Percentiles rank a stretch among this genome's conserved stretches.
Conservation (phyloP, 768 basidiomycete genomes). For the Mycena vitilis region DNA sequence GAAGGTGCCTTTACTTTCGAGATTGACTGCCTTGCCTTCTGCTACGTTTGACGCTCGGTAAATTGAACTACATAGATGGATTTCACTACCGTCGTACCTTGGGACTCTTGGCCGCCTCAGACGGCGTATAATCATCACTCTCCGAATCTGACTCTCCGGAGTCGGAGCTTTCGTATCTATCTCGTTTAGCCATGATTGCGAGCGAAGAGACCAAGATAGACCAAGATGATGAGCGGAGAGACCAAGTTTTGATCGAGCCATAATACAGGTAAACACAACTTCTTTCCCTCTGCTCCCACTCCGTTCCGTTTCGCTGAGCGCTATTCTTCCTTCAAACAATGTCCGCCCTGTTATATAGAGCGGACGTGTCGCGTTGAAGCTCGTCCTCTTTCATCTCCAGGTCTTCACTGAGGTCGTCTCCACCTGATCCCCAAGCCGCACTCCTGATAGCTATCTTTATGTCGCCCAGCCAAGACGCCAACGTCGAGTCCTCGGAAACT, state of each 20-base stretch:
- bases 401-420: neutral
- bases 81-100: conserved; percentile 3
- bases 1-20: conserved; percentile 19
- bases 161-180: conserved; percentile 13
- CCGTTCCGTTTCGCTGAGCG: too few relatives aligned
- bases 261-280: conserved; percentile 2
- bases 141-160: conserved; percentile 16
- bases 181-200: conserved; percentile 8
- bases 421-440: too few relatives aligned
- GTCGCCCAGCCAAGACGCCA: neutral
- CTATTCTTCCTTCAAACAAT: conserved; percentile 7
- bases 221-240: too few relatives aligned
- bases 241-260: too few relatives aligned
- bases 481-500: neutral
- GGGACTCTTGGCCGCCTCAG: conserved; percentile 6
- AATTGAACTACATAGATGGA: too few relatives aligned
- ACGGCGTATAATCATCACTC: conserved; percentile 17
- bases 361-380: neutral
- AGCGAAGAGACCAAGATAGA: neutral
- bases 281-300: neutral
- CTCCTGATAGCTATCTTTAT: neutral
- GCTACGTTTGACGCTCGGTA: neutral
- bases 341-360: neutral
- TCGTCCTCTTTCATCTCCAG: neutral
- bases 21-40: conserved; percentile 15